Conservation (phyloP, 257 asterid species). For the Avicennia marina region DNA sequence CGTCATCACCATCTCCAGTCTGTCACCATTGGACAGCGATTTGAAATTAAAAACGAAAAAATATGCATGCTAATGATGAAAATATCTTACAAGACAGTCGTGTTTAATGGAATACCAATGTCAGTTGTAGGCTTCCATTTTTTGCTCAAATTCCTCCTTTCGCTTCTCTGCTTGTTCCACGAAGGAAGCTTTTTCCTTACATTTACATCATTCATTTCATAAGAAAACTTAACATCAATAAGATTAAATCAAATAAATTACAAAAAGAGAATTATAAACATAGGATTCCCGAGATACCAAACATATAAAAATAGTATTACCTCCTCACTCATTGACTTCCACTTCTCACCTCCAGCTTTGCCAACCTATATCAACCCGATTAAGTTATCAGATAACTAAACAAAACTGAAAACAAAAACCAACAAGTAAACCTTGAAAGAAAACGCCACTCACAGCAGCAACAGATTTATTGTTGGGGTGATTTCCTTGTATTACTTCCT, state of each 20-base stretch:
- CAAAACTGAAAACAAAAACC: background rate
- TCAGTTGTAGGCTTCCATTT: constrained; percentile 48
- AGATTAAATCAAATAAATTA: background rate
- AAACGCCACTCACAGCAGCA: constrained; percentile 47
- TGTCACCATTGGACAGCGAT: background rate
- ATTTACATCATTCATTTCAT: background rate
- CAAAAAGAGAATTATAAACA: no score
- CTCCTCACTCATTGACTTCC: constrained; percentile 56
- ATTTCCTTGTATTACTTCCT: constrained; percentile 52
- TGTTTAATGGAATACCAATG: constrained; percentile 26
- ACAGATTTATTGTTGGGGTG: constrained; percentile 66
- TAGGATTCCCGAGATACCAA: background rate
- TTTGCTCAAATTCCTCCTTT: constrained; percentile 42
- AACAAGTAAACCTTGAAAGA: background rate
- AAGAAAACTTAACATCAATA: background rate
- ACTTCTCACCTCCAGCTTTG: constrained; percentile 62
- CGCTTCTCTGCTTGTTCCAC: constrained; percentile 35
- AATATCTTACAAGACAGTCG: background rate
- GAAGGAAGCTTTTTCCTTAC: constrained; percentile 53
- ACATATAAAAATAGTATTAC: constrained; percentile 20
- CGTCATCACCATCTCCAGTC: constrained; percentile 48
- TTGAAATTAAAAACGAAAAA: background rate
- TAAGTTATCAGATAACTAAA: background rate
- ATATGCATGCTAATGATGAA: background rate
- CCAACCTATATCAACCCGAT: constrained; percentile 42